Base-by-base conservation (phyloP, 75 land plant species). In the Gnetum montanum region DNA sequence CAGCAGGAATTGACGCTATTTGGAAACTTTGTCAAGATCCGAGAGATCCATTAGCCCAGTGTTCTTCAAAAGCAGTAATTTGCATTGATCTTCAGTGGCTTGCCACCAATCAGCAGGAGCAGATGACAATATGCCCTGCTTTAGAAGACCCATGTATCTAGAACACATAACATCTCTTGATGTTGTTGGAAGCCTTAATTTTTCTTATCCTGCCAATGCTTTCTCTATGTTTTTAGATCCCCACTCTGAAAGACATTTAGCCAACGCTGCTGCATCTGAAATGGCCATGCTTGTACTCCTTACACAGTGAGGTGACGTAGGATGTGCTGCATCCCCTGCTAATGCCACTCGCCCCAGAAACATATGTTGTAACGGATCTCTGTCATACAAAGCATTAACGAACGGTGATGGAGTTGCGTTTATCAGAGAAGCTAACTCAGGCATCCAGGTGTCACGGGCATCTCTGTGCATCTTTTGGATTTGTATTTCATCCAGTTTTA, bases 251-350 rank as follows among this genome's bases (percentile, higher is more conserved):
- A 89, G 48, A 54, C 79, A 79, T 8, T 70, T 54, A 4, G 83
- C 95, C 34, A 89, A 58, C 38, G 62, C 69, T 2, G 27, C 72
- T 50, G 95, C 95, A 67, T 89, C 95, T n/a, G 69, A 44, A 31
- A 89, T 64, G 13, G 95, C 78, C 95, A 89, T 89, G 70, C 85
- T 89, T 29, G 95, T 89, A 76, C 95, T 89, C 51, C 95, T 72
- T 53, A 78, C 43, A 7, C 85, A 84, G 46, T 88, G 94, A 46
- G 94, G 94, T 3, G 94, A 66, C 4, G 94, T 88, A 4, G 94
- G 94, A 25, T 84, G 95, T 20, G 89, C 95, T 33, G 95, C 95
- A 35, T 89, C 95, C 30, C 89, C 95, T 1, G 85, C 68, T 53
- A 89, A 56, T 8, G 79, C 89, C 44, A 89, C 89, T 49, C 70